phyloP scores from a whole-genome alignment of 208 protist species.

The Trypanosoma caninum region DNA sequence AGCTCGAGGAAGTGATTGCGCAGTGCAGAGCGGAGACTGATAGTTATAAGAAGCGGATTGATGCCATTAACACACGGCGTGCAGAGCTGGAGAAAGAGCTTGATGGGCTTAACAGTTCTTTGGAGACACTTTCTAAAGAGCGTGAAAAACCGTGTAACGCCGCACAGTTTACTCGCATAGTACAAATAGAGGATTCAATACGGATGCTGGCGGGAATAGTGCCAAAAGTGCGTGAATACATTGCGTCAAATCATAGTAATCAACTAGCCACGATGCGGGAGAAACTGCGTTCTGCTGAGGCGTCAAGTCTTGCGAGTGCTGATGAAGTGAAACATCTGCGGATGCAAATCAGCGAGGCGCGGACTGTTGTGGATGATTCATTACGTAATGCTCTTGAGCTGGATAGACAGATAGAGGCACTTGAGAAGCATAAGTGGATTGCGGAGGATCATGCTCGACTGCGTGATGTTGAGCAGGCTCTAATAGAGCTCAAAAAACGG shows the following conservation, averaged over 20 bases:
- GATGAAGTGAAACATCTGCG: slow-evolving; percentile 29
- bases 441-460: slow-evolving; percentile 49
- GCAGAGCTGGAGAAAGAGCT: slow-evolving; percentile 3
- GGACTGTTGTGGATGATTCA: slow-evolving; percentile 40
- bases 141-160: slow-evolving; percentile 9
- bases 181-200: slow-evolving; percentile 9
- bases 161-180: not conserved
- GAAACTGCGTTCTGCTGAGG: slow-evolving; percentile 15
- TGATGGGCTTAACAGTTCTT: not conserved
- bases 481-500: slow-evolving; percentile 42
- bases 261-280: slow-evolving; percentile 29
- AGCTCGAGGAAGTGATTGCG: slow-evolving; percentile 30
- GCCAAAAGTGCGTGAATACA: slow-evolving; percentile 38
- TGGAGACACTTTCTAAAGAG: slow-evolving; percentile 17
- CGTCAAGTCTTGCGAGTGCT: not conserved
- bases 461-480: slow-evolving; percentile 27
- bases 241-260: slow-evolving; percentile 16
- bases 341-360: slow-evolving; percentile 30
- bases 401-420: slow-evolving; percentile 35
- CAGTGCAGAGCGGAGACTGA: slow-evolving; percentile 27
- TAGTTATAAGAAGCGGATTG: slow-evolving; percentile 29
- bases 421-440: slow-evolving; percentile 37
- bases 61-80: slow-evolving; percentile 26
- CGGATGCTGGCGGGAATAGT: slow-evolving; percentile 8
- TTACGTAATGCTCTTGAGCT: slow-evolving; percentile 34